A percentile compares a stretch with the other conserved stretches of the same genome.
These are phyloP conservation scores for Marchantia polymorpha DNA, from an alignment of 225 moss, liverwort and hornwort species.

Conservation along the genomic window DNA sequence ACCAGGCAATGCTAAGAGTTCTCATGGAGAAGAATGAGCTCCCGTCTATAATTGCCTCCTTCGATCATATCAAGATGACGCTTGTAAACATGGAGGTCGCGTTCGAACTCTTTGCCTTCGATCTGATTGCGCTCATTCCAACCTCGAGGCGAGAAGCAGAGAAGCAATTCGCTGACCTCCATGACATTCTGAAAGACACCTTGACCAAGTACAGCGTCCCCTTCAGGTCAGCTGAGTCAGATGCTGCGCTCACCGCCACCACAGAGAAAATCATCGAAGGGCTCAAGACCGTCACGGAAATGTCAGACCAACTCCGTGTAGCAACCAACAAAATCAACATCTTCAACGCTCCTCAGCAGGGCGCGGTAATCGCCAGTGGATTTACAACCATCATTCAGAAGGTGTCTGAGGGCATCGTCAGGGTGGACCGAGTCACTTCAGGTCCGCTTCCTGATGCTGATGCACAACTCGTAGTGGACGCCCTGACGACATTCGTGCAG, in stretches of 20 bases:
- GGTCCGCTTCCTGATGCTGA: too few species aligned
- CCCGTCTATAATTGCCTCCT: neutral
- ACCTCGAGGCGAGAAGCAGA: conserved; percentile 23
- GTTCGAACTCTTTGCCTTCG: conserved; percentile 22
- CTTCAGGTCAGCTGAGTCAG: neutral
- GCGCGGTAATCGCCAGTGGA: too few species aligned
- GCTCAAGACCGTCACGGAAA: conserved; percentile 3
- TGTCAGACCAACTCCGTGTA: conserved; percentile 20
- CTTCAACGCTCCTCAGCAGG: too few species aligned
- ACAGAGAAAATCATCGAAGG: too few species aligned
- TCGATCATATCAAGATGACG: conserved; percentile 9
- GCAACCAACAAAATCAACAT: too few species aligned
- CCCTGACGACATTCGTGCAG: too few species aligned
- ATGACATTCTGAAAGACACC: conserved; percentile 26
- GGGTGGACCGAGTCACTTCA: too few species aligned
- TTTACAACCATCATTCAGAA: too few species aligned
- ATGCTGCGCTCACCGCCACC: too few species aligned
- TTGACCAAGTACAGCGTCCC: conserved; percentile 7
- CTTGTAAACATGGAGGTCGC: conserved; percentile 25
- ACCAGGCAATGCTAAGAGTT: conserved; percentile 27
- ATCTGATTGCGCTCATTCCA: conserved; percentile 15
- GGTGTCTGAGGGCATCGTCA: too few species aligned
- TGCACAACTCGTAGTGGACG: too few species aligned
- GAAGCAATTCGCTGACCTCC: conserved; percentile 4
- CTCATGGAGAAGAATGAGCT: conserved; percentile 10